Evolutionary conservation across 176 grass and related monocot species (phyloP), one percentile per base, ranked within the genome.

Genomic region (Zea luxurians): DNA sequence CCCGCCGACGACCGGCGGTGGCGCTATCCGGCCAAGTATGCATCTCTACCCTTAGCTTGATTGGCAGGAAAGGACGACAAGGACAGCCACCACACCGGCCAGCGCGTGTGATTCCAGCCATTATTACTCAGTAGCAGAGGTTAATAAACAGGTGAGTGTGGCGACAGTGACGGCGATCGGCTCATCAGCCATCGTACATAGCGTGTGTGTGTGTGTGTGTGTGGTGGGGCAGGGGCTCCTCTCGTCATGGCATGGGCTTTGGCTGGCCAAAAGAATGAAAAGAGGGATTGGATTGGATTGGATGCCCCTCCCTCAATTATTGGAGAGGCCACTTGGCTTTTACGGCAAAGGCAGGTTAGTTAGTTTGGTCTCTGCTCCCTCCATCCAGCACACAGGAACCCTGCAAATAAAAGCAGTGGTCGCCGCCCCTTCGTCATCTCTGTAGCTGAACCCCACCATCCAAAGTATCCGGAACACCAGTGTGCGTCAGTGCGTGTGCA

Each of bases 291-390:
- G 80, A 82, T 27, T 27, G 27, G 27, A 27, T 63, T 35, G 68
- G 68, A 49, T 49, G 45, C 55, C 17, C 35, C 27, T n/a, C 27
- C 69, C 72, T 13, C 71, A 84, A 84, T 88, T 80, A 88, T 84
- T 84, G 81, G 86, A 34, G 34, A 61, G 38, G 43, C 74, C 74
- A 87, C 60, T 73, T 67, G 3, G 18, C 61, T 61, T 87, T 83
- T 61, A 13, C 18, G 10, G 36, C 15, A 38, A 87, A 69, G 20
- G 46, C 76, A n/a, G 15, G n/a, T 10, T 40, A 67, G n/a, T 10
- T 40, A 67, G 50, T 49, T 61, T 66, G 74, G 59, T 68, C 76
- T 54, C 37, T 79, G 40, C 36, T 36, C 73, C 65, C 10, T 35
- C 79, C 64, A 60, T 50, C 74, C 36, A 83, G 59, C 61, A 21